These are phyloP conservation scores for Phanerodontia chrysosporium DNA, from an alignment of 768 basidiomycete species.

Conservation along the genomic window DNA sequence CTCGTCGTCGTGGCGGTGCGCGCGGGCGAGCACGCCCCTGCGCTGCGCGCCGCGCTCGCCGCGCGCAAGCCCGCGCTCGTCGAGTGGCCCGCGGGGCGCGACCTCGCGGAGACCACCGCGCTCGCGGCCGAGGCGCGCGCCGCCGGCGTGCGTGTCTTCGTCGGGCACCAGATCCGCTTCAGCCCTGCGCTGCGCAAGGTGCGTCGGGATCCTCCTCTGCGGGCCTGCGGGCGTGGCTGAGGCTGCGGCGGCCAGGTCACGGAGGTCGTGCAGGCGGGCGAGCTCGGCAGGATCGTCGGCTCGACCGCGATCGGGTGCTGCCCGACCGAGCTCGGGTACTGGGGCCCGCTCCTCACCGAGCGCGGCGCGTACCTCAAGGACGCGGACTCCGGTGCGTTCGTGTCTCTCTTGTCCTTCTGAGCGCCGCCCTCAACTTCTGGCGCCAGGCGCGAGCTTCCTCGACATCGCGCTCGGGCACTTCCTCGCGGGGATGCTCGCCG, in stretches of 20 bases:
- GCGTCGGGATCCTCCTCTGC: not conserved
- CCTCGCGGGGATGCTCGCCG: conserved; percentile 24
- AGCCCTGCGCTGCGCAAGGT: not conserved
- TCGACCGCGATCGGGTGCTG: not conserved
- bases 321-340: not conserved
- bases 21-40: conserved; percentile 27
- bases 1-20: conserved; percentile 34
- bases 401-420: not conserved
- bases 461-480: conserved; percentile 27
- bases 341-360: conserved; percentile 15
- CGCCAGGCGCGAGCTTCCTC: conserved; percentile 23
- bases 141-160: conserved; percentile 28
- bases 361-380: conserved; percentile 7
- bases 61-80: conserved; percentile 36
- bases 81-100: conserved; percentile 37
- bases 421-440: not conserved
- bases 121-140: conserved; percentile 29
- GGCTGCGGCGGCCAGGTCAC: not conserved
- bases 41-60: conserved; percentile 30
- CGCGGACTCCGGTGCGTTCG: conserved; percentile 3
- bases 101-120: conserved; percentile 29
- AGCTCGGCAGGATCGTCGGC: not conserved
- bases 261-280: conserved; percentile 1
- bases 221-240: not conserved
- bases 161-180: conserved; percentile 29